Base-by-base conservation (phyloP, 441 rosid species). In the Codiaeum variegatum region DNA sequence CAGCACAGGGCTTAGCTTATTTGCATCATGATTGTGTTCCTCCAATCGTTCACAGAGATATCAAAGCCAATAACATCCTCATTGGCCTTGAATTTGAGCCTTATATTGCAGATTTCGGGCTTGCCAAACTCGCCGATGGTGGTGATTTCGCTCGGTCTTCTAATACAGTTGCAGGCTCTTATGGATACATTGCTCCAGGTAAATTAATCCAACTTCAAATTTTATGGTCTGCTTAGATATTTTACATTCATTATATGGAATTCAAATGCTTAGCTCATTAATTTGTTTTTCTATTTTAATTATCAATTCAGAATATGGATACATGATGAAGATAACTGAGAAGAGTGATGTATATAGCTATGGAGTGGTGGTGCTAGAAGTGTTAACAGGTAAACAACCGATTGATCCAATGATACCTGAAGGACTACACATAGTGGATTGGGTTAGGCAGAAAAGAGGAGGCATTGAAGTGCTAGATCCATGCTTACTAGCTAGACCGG, bases 181-280 rank as follows among this genome's bases (percentile, higher is more conserved):
- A 90, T 66, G 99, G 99, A 73, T 94, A 92, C 69, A 94, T 94
- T 71, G 99, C 99, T 73, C 99, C 98, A 24, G 99, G 99, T 94
- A 80, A 70, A 78, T 61, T 64, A 38, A 23, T 19, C 67, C 2
- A 23, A 5, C 4, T 38, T 10, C 19, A 32, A 62, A 5, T 28
- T 26, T 58, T 58, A 7, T 28, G 29, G 16, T 55, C 29, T 55
- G 16, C 15, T 9, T 21, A n/a, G 2, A 54, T 9, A 54, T 54
- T 9, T 54, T 54, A 23, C 15, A 66, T 23, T 5, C 4, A 23
- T 16, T 24, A 16, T 56, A 56, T 26, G 46, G 66, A 36, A 36
- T 38, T 21, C 3, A 34, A 21, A 36, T 36, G 46, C 42, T 40
- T 31, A 34, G 18, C 9, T 13, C 63, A 10, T 8, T 11, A 40